These are phyloP conservation scores for Xylaria hypoxylon DNA, from an alignment of 2,329 filamentous ascomycete genomes.

Conservation along the genomic window DNA sequence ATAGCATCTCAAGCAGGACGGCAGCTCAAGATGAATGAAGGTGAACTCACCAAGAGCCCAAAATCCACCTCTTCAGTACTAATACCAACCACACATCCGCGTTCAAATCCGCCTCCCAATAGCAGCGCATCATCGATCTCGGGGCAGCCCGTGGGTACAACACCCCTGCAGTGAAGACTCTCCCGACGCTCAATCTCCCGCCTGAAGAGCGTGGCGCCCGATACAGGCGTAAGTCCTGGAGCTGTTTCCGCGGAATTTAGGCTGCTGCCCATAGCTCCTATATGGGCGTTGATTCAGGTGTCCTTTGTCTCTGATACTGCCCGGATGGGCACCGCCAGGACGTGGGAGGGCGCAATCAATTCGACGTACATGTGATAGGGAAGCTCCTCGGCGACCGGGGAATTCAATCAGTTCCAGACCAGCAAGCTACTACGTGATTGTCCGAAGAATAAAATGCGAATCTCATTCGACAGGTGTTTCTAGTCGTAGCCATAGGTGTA, in stretches of 20 bases:
- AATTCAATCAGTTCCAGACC: too few species aligned
- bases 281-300: background rate
- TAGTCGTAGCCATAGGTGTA: background rate
- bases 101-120: constrained; percentile 58
- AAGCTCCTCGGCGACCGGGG: background rate
- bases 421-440: background rate
- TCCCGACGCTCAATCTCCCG: constrained; percentile 55
- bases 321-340: background rate
- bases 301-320: background rate
- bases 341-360: too few species aligned
- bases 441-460: background rate
- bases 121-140: constrained; percentile 63
- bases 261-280: background rate
- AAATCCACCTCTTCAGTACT: constrained; percentile 65
- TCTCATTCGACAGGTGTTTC: background rate
- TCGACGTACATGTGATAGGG: background rate
- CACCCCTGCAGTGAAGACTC: constrained; percentile 48
- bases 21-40: constrained; percentile 13
- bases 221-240: constrained; percentile 53
- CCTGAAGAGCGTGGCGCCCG: constrained; percentile 57
- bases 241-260: background rate
- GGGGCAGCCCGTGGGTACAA: constrained; percentile 57
- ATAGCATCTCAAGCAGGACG: too few species aligned
- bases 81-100: constrained; percentile 65
- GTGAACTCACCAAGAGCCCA: constrained; percentile 58